A percentile compares a stretch with the other conserved stretches of the same genome.
phyloP scores from a whole-genome alignment of 2,329 filamentous ascomycete species.

The Penicillium sp. region DNA sequence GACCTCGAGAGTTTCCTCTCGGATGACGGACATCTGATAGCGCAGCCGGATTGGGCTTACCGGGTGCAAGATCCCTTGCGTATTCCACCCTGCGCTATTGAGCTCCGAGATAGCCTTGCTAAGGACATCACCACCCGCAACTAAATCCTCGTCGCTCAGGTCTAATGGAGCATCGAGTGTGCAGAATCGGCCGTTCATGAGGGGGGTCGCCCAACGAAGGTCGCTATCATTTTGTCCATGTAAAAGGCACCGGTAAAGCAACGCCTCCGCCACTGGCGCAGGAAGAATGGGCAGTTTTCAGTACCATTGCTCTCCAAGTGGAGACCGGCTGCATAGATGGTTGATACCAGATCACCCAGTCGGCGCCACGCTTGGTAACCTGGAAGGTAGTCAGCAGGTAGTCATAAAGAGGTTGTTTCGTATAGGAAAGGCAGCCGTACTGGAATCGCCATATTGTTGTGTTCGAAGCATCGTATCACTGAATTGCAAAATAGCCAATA shows the following conservation, averaged over 20 bases:
- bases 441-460: constrained; percentile 36
- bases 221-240: constrained; percentile 48
- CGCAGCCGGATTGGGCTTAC: constrained; percentile 27
- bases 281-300: constrained; percentile 37
- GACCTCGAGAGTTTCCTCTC: constrained; percentile 34
- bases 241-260: constrained; percentile 46
- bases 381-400: constrained; percentile 15
- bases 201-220: constrained; percentile 52
- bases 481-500: constrained; percentile 36
- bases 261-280: constrained; percentile 40
- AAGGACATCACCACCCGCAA: constrained; percentile 26
- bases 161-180: constrained; percentile 38
- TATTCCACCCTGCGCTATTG: constrained; percentile 30
- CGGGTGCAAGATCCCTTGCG: constrained; percentile 15
- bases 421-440: constrained; percentile 32
- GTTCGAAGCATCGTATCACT: constrained; percentile 33
- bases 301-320: constrained; percentile 41
- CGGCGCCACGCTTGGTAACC: constrained; percentile 49
- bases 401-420: neutral
- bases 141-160: constrained; percentile 29
- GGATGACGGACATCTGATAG: constrained; percentile 26
- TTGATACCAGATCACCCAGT: constrained; percentile 47
- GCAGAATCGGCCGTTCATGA: constrained; percentile 46
- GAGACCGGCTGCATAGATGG: constrained; percentile 48
- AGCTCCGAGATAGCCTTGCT: constrained; percentile 26